Percentiles rank a stretch among this genome's conserved stretches.
Conservation (phyloP, 2,329 filamentous ascomycete genomes). For the Colletotrichum sp. region DNA sequence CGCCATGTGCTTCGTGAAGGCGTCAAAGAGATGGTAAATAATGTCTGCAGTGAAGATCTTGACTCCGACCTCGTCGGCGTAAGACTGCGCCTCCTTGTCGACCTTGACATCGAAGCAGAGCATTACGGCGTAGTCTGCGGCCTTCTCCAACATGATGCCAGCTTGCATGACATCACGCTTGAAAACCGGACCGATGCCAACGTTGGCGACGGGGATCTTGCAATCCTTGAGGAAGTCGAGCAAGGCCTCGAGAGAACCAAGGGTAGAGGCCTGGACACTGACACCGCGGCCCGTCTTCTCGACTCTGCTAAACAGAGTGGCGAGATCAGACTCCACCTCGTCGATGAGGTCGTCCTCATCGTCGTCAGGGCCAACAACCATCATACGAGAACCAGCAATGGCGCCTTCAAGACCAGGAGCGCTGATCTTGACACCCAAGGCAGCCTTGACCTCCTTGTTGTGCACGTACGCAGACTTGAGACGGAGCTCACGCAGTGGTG, state of each 20-base stretch:
- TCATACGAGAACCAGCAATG: conserved; percentile 92
- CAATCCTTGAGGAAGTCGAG: conserved; percentile 94
- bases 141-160: conserved; percentile 95
- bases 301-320: conserved; percentile 88
- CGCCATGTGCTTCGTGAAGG: conserved; percentile 94
- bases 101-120: conserved; percentile 99
- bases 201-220: conserved; percentile 97
- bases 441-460: conserved; percentile 99
- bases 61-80: conserved; percentile 92
- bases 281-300: conserved; percentile 94
- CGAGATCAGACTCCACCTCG: conserved; percentile 94
- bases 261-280: conserved; percentile 94
- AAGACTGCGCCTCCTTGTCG: conserved; percentile 90
- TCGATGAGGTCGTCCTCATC: conserved; percentile 97
- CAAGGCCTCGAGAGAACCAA: conserved; percentile 94
- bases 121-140: conserved; percentile 97
- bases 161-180: conserved; percentile 97
- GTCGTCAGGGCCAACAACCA: conserved; percentile 93
- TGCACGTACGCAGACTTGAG: conserved; percentile 97
- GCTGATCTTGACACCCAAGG: conserved; percentile 97
- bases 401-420: conserved; percentile 94
- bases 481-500: conserved; percentile 90
- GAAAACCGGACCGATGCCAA: conserved; percentile 96
- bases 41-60: conserved; percentile 99
- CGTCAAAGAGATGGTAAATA: conserved; percentile 97